Base-by-base conservation (phyloP, 345 rosid genomes). In the Brassica incana region DNA sequence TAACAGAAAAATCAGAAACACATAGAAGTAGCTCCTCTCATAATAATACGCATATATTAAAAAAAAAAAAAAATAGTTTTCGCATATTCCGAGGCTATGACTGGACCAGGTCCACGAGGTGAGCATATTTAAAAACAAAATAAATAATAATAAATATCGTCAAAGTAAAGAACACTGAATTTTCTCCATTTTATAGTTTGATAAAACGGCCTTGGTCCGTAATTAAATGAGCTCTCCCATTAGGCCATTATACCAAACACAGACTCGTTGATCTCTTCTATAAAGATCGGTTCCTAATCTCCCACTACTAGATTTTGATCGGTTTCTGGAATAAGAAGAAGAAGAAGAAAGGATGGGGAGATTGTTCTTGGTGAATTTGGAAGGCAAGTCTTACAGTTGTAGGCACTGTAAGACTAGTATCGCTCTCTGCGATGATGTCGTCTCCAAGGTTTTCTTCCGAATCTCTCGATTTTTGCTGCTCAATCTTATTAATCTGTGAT, bases 321-420 rank as follows among this genome's bases (percentile, higher is more conserved):
- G 78, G 69, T 73, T 79, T n/a, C 52, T 18, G 30, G 15, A 18
- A 15, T 1, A 45, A 58, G 12, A 67, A 14, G 52, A 45, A 8
- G 20, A 8, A 59, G 33, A 15, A 25, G 23, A 80, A 10, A 43
- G 45, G 78, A 92, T 90, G 97, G 97, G 97, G 77, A 90, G 93
- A 83, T 69, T 89, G 69, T 92, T 92, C 82, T 32, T 86, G 84
- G 78, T 85, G 75, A 77, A 52, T 80, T 88, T 90, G 76, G 95
- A 92, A 73, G 92, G 92, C 35, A 83, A 73, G 61, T 20, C 83
- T 68, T 90, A 88, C 73, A 84, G 87, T 74, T 92, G 97, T 87
- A 89, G 83, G 73, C 87, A 92, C 87, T 92, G 97, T 82, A 75
- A 73, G 12, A 86, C 92, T 60, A 88, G 81, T 85, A 84, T 92